These are phyloP conservation scores for Rhizoctonia solani DNA, from an alignment of 1,284 basidiomycete genomes.

Conservation along the genomic window DNA sequence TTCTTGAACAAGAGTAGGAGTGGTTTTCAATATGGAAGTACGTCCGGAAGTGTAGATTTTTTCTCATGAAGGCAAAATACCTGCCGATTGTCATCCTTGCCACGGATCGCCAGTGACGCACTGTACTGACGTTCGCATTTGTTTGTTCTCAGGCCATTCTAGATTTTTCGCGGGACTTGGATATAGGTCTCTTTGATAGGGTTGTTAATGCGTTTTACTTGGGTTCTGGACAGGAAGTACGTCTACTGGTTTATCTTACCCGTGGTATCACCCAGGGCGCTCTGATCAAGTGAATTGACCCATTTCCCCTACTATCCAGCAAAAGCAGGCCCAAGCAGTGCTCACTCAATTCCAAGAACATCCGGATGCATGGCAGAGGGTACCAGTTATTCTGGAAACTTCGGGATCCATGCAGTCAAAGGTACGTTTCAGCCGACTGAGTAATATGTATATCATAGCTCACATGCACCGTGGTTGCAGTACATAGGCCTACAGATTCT, in stretches of 20 bases:
- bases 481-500: constrained; percentile 94
- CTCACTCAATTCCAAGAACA: constrained; percentile 96
- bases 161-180: constrained; percentile 85
- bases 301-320: constrained; percentile 54
- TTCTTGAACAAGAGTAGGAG: neutral
- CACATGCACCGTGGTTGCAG: constrained; percentile 50
- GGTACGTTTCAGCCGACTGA: constrained; percentile 52
- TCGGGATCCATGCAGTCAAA: constrained; percentile 90
- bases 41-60: no score
- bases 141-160: constrained; percentile 64
- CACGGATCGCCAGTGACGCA: constrained; percentile 12
- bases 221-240: constrained; percentile 73
- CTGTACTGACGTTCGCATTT: constrained; percentile 3
- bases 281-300: neutral
- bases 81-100: no score
- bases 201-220: constrained; percentile 85
- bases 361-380: constrained; percentile 97
- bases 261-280: constrained; percentile 23
- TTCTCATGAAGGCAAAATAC: no score
- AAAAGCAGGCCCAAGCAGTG: constrained; percentile 87
- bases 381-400: constrained; percentile 90
- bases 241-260: no score
- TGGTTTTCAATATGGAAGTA: constrained; percentile 19
- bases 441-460: constrained; percentile 24
- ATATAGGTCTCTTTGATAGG: constrained; percentile 82